These are phyloP conservation scores for Aspergillus luchuensis DNA, from an alignment of 2,329 filamentous ascomycete genomes.

Conservation along the genomic window DNA sequence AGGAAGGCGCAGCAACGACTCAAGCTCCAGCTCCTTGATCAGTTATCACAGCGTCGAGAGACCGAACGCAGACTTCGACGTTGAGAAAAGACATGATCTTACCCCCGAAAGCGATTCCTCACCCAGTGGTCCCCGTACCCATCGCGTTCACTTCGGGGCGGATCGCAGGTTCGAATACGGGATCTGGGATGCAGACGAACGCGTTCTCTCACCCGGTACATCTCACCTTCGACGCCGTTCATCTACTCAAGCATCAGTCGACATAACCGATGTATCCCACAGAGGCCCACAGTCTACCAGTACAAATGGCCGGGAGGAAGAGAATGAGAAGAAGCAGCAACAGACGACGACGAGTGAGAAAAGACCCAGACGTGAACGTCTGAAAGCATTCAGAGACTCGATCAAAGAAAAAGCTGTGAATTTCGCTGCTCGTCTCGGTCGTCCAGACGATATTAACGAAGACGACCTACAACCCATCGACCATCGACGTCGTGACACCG, in stretches of 20 bases:
- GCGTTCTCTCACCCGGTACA: neutral
- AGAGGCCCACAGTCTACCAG: neutral
- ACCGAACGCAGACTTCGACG: neutral
- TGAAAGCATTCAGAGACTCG: neutral
- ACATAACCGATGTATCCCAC: neutral
- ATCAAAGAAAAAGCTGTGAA: neutral
- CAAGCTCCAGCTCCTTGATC: neutral
- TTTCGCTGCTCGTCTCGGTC: conserved; percentile 5
- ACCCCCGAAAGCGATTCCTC: neutral
- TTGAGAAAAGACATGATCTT: neutral
- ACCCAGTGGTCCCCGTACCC: neutral
- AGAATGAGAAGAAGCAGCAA: neutral
- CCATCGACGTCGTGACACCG: neutral
- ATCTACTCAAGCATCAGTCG: neutral
- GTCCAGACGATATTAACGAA: conserved; percentile 1
- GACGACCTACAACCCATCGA: conserved; percentile 9
- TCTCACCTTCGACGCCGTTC: conserved; percentile 4
- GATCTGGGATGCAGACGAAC: neutral
- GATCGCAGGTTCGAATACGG: conserved; percentile 3
- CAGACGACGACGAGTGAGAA: neutral
- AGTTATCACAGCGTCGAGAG: conserved; percentile 6
- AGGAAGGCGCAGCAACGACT: neutral
- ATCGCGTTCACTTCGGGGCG: conserved; percentile 5
- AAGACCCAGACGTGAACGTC: neutral
- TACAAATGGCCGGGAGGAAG: neutral